Base-by-base conservation (phyloP, 257 asterid species). In the Echites panduratus region DNA sequence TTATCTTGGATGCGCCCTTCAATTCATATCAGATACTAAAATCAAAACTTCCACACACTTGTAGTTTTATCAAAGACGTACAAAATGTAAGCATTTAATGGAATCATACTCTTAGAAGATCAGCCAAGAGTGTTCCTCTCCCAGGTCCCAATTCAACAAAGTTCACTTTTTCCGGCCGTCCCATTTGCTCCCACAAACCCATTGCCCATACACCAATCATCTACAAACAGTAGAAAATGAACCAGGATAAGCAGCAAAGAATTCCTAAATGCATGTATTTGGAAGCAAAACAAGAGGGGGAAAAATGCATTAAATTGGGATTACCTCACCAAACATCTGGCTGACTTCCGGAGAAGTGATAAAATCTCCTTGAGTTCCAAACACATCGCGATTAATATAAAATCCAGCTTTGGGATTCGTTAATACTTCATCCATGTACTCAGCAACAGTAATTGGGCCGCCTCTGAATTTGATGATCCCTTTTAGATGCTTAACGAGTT, bases 151-250 rank as follows among this genome's bases (percentile, higher is more conserved):
- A 92, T 86, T 94, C 99, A 69, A 94, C 95, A 75, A 94, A 82
- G 86, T 87, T 90, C 76, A 94, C 88, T 73, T 78, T 85, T 24
- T 81, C 71, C 0, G 99, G 99, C 76, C 62, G 86, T 48, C 98
- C 99, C 99, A 94, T 91, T 87, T 94, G 98, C 89, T 94, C 93
- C 99, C 99, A 94, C n/a, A 90, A 88, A 84, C 97, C 88, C 93
- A 91, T 92, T 50, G 87, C 92, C 99, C 99, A 94, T 44, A 92
- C 95, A 59, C 98, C 95, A 81, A 91, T 66, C 97, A 94, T 91
- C 99, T 94, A 73, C 70, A 59, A 50, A n/a, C 12, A 4, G 26
- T 14, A 24, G n/a, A 13, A 66, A 53, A 22, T 71, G 45, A 78
- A 49, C 76, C 64, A 69, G 57, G 53, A 79, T 8, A 71, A 68